Evolutionary conservation across 2,329 filamentous ascomycete genomes (phyloP), one percentile per base, ranked within the genome.

Genomic region (Thielaviopsis musarum): DNA sequence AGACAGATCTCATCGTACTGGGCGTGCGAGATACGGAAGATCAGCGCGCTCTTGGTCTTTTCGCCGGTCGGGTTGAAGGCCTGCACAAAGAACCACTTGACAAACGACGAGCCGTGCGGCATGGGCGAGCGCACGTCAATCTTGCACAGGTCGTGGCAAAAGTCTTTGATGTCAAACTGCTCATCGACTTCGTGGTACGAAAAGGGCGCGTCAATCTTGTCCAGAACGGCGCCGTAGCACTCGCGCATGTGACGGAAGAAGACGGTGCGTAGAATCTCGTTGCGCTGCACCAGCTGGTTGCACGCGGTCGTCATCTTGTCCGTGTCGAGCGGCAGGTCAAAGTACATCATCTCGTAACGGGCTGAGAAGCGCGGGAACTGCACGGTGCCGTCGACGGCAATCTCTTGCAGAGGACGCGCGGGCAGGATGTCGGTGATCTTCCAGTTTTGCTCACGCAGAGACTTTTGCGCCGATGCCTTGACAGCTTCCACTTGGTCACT

Each of bases 1-100:
- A 86, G 74, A 64, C 79, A 85, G 22, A 86, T 81, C 63, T 83
- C 83, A 63, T 87, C 83, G 66, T 85, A 86, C 64, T 86, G 83
- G 0, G 83, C 80, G 67, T 87, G 83, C 0, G 82, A 85, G 59
- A 87, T 77, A 59, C 83, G 78, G 66, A 84, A 75, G 61, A 78
- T 70, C 15, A 85, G 76, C 54, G 70, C 74, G 38, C 70, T 72
- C 30, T 66, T 63, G 41, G 60, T 62, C 34, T 55, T 48, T 12
- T 56, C 34, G 34, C 63, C 65, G 19, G 64, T 65, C 45, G 66
- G 55, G 61, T 62, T 62, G 19, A 63, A 64, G 49, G 66, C 59
- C 59, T 72, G 71, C 52, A 81, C 70, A 52, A 78, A 74, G 64
- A 80, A 75, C 72, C 80, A 83, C 62, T 81, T 80, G 59, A 80